phyloP scores from a whole-genome alignment of 441 rosid genomes.

The Populus hybrid region DNA sequence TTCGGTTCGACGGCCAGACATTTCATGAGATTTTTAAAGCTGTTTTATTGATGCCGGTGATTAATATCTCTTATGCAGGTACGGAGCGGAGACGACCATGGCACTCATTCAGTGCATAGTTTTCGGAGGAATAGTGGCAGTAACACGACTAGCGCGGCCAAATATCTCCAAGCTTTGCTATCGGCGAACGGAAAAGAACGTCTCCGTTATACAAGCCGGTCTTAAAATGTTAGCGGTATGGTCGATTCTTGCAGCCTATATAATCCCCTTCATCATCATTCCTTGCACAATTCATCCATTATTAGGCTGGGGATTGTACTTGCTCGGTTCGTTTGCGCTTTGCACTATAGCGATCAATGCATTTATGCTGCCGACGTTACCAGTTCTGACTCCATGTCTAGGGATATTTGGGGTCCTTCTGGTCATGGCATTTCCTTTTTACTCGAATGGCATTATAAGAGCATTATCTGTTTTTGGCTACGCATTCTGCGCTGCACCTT shows the following conservation, averaged over 20 bases:
- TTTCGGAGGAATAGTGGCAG: slow-evolving; percentile 54
- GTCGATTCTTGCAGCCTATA: slow-evolving; percentile 67
- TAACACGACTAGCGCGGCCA: slow-evolving; percentile 63
- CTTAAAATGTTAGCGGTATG: slow-evolving; percentile 61
- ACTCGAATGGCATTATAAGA: slow-evolving; percentile 64
- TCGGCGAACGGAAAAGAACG: slow-evolving; percentile 52
- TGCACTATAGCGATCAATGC: slow-evolving; percentile 56
- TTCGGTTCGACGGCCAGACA: too few species aligned
- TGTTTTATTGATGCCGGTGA: background rate
- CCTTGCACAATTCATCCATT: slow-evolving; percentile 80
- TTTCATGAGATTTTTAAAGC: background rate
- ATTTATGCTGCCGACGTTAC: slow-evolving; percentile 57
- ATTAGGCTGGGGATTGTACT: slow-evolving; percentile 74
- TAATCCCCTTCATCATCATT: slow-evolving; percentile 64
- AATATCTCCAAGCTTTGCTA: slow-evolving; percentile 75
- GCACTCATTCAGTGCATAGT: slow-evolving; percentile 52
- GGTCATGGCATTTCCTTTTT: slow-evolving; percentile 82
- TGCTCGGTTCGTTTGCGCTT: slow-evolving; percentile 63
- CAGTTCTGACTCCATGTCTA: slow-evolving; percentile 56
- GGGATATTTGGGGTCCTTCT: slow-evolving; percentile 64
- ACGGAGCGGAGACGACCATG: slow-evolving; percentile 70
- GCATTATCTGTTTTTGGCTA: slow-evolving; percentile 66
- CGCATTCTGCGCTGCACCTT: slow-evolving; percentile 72
- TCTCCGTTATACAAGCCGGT: slow-evolving; percentile 44
- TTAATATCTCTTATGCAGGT: slow-evolving; percentile 34